Conservation (phyloP, 306 rosid genomes). For the Quercus wislizeni region DNA sequence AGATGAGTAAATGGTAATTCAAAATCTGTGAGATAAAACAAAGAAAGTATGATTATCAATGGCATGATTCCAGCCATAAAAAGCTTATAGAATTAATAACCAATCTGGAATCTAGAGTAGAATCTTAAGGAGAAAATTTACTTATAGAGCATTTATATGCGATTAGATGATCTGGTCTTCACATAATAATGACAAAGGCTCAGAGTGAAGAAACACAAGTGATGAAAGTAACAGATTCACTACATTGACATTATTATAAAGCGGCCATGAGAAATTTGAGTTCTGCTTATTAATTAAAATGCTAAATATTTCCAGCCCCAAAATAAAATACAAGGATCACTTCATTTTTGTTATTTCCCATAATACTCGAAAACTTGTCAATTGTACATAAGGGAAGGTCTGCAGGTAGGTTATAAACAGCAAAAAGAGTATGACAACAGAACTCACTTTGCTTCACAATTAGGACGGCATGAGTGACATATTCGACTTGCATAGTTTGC, state of each 20-base stretch:
- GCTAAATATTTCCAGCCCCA: neutral
- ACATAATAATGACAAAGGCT: neutral
- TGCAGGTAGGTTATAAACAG: neutral
- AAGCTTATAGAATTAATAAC: neutral
- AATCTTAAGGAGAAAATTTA: neutral
- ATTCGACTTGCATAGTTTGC: conserved; percentile 98
- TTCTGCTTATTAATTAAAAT: neutral
- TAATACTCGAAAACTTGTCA: neutral
- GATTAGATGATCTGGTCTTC: neutral
- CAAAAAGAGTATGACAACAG: conserved; percentile 11
- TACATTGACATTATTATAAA: neutral
- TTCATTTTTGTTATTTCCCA: too few species aligned
- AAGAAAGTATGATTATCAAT: neutral
- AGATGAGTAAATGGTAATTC: neutral
- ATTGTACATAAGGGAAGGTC: neutral
- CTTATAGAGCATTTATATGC: neutral
- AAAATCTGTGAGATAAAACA: too few species aligned
- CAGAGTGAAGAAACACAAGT: neutral
- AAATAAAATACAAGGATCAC: neutral
- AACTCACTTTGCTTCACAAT: conserved; percentile 97
- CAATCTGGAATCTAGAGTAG: neutral
- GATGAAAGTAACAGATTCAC: neutral
- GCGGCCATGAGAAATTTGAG: neutral
- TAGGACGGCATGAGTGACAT: conserved; percentile 97
- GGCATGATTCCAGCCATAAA: neutral